Evolutionary conservation across 768 basidiomycete species (phyloP).

Genomic region (Rhodotorula paludigena): DNA sequence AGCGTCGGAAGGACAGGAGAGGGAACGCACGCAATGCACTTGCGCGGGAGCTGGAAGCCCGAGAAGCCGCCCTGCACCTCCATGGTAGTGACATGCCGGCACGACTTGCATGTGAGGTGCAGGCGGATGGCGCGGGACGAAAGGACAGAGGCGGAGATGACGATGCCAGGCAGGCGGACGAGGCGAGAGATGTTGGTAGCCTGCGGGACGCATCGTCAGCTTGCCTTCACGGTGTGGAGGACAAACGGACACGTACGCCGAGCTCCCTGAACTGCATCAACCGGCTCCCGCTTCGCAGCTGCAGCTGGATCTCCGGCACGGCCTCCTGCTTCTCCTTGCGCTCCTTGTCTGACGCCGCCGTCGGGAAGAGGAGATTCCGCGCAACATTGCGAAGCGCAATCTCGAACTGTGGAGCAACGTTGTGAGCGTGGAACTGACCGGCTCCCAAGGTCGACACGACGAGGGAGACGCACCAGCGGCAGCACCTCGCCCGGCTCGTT

Average conservation of each 20-base stretch:
- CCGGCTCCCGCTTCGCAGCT: slow-evolving; percentile 81
- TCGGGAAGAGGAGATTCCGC: slow-evolving; percentile 73
- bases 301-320: slow-evolving; percentile 76
- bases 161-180: slow-evolving; percentile 93
- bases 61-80: slow-evolving; percentile 48
- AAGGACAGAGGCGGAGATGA: slow-evolving; percentile 90
- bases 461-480: slow-evolving; percentile 61
- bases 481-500: slow-evolving; percentile 82
- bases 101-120: slow-evolving; percentile 86
- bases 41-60: slow-evolving; percentile 62
- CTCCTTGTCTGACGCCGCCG: slow-evolving; percentile 46
- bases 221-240: background rate
- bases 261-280: slow-evolving; percentile 90
- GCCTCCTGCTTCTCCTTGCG: slow-evolving; percentile 38
- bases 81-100: slow-evolving; percentile 71
- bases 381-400: slow-evolving; percentile 81
- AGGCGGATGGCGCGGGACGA: slow-evolving; percentile 89
- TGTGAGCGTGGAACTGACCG: background rate
- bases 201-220: slow-evolving; percentile 39
- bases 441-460: background rate
- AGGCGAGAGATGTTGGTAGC: slow-evolving; percentile 90
- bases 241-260: slow-evolving; percentile 53
- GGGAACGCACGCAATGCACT: slow-evolving; percentile 64
- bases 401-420: slow-evolving; percentile 63
- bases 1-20: background rate